Percentiles rank a stretch among this genome's conserved stretches.
phyloP scores from a whole-genome alignment of 2,329 filamentous ascomycete genomes.

The Scedosporium minutisporum region DNA sequence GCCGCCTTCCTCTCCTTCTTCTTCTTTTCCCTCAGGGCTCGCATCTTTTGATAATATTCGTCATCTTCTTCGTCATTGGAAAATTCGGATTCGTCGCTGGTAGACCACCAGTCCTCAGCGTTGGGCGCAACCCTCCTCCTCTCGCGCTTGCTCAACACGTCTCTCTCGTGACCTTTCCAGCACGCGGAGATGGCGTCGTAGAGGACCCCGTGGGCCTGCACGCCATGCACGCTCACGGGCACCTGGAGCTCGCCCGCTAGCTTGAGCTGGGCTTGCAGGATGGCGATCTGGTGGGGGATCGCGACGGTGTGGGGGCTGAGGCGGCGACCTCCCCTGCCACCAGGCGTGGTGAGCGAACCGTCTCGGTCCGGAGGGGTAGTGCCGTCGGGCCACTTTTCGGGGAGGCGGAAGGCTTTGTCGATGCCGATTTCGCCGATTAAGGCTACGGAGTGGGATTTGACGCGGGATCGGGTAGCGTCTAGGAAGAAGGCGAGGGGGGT shows the following conservation, averaged over 20 bases:
- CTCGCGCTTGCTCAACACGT: slow-evolving; percentile 51
- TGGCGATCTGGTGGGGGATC: slow-evolving; percentile 56
- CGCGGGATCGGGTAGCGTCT: slow-evolving; percentile 40
- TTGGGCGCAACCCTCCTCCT: slow-evolving; percentile 36
- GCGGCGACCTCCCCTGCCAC: slow-evolving; percentile 58
- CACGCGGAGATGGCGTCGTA: slow-evolving; percentile 53
- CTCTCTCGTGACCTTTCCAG: slow-evolving; percentile 62
- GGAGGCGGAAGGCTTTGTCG: slow-evolving; percentile 68
- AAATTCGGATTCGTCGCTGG: slow-evolving; percentile 16
- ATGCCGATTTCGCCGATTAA: slow-evolving; percentile 71
- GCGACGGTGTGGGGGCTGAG: slow-evolving; percentile 60
- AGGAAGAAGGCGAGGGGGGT: slow-evolving; percentile 49
- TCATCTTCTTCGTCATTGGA: slow-evolving; percentile 26
- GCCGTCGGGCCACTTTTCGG: slow-evolving; percentile 41
- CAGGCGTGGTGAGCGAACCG: slow-evolving; percentile 45
- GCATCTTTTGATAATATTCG: slow-evolving; percentile 14
- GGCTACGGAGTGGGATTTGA: slow-evolving; percentile 50
- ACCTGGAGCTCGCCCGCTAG: slow-evolving; percentile 59
- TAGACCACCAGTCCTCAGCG: slow-evolving; percentile 33
- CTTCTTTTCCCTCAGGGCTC: slow-evolving; percentile 8
- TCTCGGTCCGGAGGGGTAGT: slow-evolving; percentile 16
- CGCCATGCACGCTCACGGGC: slow-evolving; percentile 61
- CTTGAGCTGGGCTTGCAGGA: slow-evolving; percentile 59
- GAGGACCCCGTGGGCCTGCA: slow-evolving; percentile 65
- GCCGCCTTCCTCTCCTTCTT: slow-evolving; percentile 9